Base-by-base conservation (phyloP, 768 basidiomycete species). In the Termitomyces eurrhizus region DNA sequence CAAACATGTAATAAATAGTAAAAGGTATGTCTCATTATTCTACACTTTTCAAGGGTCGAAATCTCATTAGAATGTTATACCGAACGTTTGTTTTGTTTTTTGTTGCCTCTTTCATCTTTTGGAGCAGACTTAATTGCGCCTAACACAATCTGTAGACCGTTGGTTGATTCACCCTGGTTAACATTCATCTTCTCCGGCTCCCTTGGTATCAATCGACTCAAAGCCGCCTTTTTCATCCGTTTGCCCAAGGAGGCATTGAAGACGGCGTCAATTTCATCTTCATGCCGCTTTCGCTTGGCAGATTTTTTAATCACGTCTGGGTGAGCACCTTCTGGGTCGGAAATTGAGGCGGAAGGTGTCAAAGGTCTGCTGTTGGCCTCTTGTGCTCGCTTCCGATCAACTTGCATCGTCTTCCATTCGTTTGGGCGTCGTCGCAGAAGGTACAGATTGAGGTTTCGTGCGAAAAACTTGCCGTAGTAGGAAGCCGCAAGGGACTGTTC, bases 391-490 rank as follows among this genome's bases (percentile, higher is more conserved):
- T 73, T 75, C 45, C 73, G 70, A 52, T 80, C 78, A 3, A 87
- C 77, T 68, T 95, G 90, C 64, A 85, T 68, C 50, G 80, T 82
- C 65, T 86, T 85, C 96, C 96, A 99, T 56, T 93, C 89, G 4
- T 92, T 86, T 4, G 92, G 89, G 54, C 86, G 80, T 49, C 92
- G 85, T 65, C 86, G 83, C 7, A 95, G 80, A 26, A 98, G 74
- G 66, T 90, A 82, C 7, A 98, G 72, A 62, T 91, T 88, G 62
- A 96, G 77, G 66, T 85, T 88, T 42, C 88, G 81, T 29, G 84
- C 84, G 64, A 98, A 94, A 78, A 86, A 97, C 70, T 90, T 92
- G 29, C 94, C 96, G 66, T 88, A 96, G 69, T 83, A 89, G 0
- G 92, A 93, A 11, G 79, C 86, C 0, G 87, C 84, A 14, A 98